Evolutionary conservation across 2,329 filamentous ascomycete species (phyloP).

Genomic region (Hysterium pulicare): DNA sequence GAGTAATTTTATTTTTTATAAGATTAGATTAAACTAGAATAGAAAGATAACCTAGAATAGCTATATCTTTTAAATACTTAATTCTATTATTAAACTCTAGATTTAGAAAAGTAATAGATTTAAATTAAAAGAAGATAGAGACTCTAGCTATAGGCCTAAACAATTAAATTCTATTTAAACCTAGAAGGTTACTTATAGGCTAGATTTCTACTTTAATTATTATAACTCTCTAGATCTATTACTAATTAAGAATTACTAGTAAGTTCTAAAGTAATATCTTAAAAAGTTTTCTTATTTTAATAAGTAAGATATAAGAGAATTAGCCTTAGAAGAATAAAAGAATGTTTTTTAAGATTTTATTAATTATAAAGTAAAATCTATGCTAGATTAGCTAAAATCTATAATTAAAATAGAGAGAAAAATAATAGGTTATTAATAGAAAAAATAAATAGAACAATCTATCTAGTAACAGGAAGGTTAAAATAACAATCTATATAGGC

Average conservation of each 20-base stretch:
- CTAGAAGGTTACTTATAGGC: slow-evolving; percentile 6
- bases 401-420: slow-evolving; percentile 5
- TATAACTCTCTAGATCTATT: slow-evolving; percentile 7
- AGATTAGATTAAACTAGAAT: too few species aligned
- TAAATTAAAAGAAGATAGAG: slow-evolving; percentile 11
- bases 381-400: slow-evolving; percentile 4
- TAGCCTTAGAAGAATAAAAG: slow-evolving; percentile 6
- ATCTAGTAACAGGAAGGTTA: too few species aligned
- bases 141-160: slow-evolving; percentile 3
- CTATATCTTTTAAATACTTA: too few species aligned
- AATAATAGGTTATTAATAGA: slow-evolving; percentile 5
- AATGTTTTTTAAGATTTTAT: slow-evolving; percentile 5
- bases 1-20: too few species aligned
- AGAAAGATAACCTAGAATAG: too few species aligned
- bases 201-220: slow-evolving; percentile 12
- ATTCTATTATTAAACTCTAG: too few species aligned
- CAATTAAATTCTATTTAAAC: slow-evolving; percentile 7
- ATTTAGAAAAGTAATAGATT: too few species aligned
- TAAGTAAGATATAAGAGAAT: slow-evolving; percentile 6
- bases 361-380: slow-evolving; percentile 5
- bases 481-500: too few species aligned
- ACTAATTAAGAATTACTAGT: slow-evolving; percentile 12
- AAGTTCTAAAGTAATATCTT: slow-evolving; percentile 9
- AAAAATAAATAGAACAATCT: too few species aligned
- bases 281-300: slow-evolving; percentile 8